These are phyloP conservation scores for Aegilops tauschii DNA, from an alignment of 176 grass and related monocot species.

Conservation along the genomic window DNA sequence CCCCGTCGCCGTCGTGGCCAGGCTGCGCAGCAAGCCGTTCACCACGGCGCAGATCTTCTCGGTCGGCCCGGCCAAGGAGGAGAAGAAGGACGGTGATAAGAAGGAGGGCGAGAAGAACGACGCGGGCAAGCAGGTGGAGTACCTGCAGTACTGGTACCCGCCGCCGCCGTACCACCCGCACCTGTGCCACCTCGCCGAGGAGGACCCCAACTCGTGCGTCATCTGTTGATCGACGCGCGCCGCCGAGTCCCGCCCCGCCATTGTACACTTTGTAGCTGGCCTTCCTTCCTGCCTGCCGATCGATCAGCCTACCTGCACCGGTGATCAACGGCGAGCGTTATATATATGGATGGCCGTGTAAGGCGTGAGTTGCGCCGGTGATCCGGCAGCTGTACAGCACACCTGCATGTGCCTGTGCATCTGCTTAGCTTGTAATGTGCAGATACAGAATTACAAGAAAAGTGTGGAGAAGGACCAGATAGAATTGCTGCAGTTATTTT, in stretches of 20 bases:
- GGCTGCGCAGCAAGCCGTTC: slow-evolving; percentile 44
- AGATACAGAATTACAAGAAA: not conserved
- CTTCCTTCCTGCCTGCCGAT: not conserved
- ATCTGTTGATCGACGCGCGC: slow-evolving; percentile 43
- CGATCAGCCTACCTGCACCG: not conserved
- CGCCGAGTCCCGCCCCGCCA: not conserved
- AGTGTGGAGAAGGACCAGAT: not conserved
- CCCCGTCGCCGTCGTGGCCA: slow-evolving; percentile 43
- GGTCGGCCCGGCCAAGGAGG: slow-evolving; percentile 63
- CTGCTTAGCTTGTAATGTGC: not conserved
- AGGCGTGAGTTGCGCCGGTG: not conserved
- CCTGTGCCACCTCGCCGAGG: slow-evolving; percentile 43
- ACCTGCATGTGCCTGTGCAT: not conserved
- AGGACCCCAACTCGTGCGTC: slow-evolving; percentile 72
- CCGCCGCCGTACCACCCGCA: not conserved
- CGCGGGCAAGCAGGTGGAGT: not conserved
- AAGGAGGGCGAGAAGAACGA: slow-evolving; percentile 12
- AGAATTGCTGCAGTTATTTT: not conserved
- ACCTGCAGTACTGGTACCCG: slow-evolving; percentile 5
- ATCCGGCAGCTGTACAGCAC: not conserved
- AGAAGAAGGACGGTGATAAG: slow-evolving; percentile 35
- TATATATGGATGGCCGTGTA: not conserved
- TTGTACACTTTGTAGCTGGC: slow-evolving; percentile 7
- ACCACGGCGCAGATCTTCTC: slow-evolving; percentile 30
- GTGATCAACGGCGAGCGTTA: not conserved